Conservation (phyloP, 345 rosid genomes). For the Gossypium longicalyx region DNA sequence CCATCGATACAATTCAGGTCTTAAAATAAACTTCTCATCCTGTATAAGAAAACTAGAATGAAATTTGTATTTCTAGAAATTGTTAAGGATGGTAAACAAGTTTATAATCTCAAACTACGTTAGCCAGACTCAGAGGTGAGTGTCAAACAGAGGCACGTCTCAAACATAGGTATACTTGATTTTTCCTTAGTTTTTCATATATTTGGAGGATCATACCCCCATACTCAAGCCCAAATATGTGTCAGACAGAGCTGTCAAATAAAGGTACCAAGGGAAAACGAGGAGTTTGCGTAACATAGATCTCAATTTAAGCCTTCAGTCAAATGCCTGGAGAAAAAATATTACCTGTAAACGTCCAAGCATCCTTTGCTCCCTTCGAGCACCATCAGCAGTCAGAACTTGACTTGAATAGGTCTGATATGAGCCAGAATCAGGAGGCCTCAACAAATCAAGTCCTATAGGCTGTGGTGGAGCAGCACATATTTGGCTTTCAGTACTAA, state of each 20-base stretch:
- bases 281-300: not conserved
- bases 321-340: conserved; percentile 11
- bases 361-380: conserved; percentile 79
- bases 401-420: conserved; percentile 31
- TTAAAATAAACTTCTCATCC: conserved; percentile 75
- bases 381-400: conserved; percentile 53
- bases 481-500: conserved; percentile 24
- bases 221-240: not conserved
- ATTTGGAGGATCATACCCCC: not conserved
- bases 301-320: conserved; percentile 8
- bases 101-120: not conserved
- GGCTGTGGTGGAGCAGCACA: conserved; percentile 35
- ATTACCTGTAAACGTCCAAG: conserved; percentile 67
- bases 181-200: not conserved
- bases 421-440: conserved; percentile 32
- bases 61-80: not conserved
- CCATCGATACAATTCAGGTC: conserved; percentile 76
- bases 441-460: conserved; percentile 25
- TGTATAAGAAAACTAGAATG: conserved; percentile 29
- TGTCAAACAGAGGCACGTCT: not conserved
- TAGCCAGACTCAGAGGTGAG: not conserved
- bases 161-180: not conserved
- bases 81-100: conserved; percentile 12
- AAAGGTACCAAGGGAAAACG: not conserved
- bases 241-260: not conserved